Conservation (phyloP, 1,139 yeast species). For the Blastobotrys buckinghamii region DNA sequence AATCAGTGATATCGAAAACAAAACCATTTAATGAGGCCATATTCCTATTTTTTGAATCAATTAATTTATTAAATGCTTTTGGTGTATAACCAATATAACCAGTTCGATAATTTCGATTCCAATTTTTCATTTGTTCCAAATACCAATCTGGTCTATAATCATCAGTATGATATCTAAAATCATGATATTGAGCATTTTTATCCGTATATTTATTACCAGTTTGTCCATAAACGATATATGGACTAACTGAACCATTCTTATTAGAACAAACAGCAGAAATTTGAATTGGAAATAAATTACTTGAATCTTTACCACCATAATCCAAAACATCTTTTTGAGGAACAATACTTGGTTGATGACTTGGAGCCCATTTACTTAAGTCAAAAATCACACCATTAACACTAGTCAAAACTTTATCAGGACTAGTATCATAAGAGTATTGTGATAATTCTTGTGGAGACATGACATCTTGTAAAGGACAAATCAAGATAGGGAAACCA, state of each 20-base stretch:
- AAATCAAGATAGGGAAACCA: constrained; percentile 37
- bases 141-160: constrained; percentile 42
- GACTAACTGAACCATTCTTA: constrained; percentile 30
- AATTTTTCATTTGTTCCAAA: constrained; percentile 33
- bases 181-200: constrained; percentile 37
- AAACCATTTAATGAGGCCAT: constrained; percentile 35
- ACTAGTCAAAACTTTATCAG: constrained; percentile 33
- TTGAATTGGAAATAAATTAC: constrained; percentile 37
- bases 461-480: constrained; percentile 37
- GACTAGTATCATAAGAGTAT: constrained; percentile 27
- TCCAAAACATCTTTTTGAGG: constrained; percentile 31
- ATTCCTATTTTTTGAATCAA: constrained; percentile 21
- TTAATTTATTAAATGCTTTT: constrained; percentile 27
- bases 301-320: constrained; percentile 36
- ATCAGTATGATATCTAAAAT: constrained; percentile 34
- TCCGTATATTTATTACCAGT: constrained; percentile 33
- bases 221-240: constrained; percentile 36
- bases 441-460: constrained; percentile 31
- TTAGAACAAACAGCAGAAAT: constrained; percentile 37
- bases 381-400: constrained; percentile 38
- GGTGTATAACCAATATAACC: constrained; percentile 37
- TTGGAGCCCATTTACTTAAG: constrained; percentile 33
- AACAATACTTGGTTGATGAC: constrained; percentile 37
- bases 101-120: constrained; percentile 33
- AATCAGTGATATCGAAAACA: constrained; percentile 36